A percentile compares a stretch with the other conserved stretches of the same genome.
Conservation (phyloP, 495 filamentous ascomycete genomes). For the Polyplosphaeria fusca region DNA sequence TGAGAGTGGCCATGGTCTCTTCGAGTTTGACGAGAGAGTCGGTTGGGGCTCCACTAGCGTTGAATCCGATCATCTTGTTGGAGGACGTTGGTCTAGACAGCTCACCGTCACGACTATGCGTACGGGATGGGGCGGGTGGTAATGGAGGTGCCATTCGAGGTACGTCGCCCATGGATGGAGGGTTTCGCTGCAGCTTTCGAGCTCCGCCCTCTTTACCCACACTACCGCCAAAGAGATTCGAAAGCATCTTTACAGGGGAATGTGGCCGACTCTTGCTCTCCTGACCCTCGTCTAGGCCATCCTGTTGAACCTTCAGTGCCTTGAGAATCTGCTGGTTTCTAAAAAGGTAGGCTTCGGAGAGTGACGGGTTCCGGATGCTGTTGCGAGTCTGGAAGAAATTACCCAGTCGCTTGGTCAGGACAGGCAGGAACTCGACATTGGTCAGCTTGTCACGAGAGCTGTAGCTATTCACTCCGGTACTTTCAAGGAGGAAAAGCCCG, state of each 20-base stretch:
- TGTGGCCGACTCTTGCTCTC: conserved; percentile 62
- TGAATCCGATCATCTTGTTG: conserved; percentile 26
- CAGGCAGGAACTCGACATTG: conserved; percentile 62
- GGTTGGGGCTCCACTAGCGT: conserved; percentile 35
- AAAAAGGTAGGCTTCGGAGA: conserved; percentile 62
- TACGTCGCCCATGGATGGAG: conserved; percentile 35
- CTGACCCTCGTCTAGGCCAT: conserved; percentile 55
- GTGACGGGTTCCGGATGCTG: conserved; percentile 61
- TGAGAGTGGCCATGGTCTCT: conserved; percentile 80
- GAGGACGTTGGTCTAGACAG: conserved; percentile 33
- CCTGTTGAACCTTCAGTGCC: conserved; percentile 56
- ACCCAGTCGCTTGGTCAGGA: conserved; percentile 64
- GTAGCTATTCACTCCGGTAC: conserved; percentile 58
- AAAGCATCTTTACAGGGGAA: conserved; percentile 88
- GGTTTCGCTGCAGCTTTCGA: conserved; percentile 33
- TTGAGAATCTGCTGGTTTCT: conserved; percentile 72
- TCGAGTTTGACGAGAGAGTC: conserved; percentile 69
- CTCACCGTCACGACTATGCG: conserved; percentile 35
- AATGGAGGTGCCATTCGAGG: conserved; percentile 37
- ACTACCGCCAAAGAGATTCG: conserved; percentile 65
- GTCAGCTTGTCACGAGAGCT: conserved; percentile 66
- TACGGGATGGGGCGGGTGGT: conserved; percentile 25
- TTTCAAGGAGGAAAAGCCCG: conserved; percentile 57
- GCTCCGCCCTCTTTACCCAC: conserved; percentile 34
- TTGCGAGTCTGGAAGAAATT: conserved; percentile 67